These are phyloP conservation scores for Eimeria acervulina DNA, from an alignment of 169 alveolate species.

Conservation along the genomic window DNA sequence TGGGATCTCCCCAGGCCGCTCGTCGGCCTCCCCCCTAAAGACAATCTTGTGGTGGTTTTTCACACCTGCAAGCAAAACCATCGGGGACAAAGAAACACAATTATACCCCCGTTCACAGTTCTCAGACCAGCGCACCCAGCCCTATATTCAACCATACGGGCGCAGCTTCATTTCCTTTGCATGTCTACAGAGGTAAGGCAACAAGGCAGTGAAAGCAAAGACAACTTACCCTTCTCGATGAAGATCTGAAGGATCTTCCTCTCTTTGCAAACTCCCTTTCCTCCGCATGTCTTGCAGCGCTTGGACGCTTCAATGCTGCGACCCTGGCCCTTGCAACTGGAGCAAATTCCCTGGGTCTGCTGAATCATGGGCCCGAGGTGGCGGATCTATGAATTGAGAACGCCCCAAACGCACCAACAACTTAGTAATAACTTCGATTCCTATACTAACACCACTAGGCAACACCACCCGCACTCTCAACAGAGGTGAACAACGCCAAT, in stretches of 20 bases:
- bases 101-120: background rate
- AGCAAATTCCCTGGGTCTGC: slow-evolving; percentile 93
- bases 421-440: no score
- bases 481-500: no score
- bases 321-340: slow-evolving; percentile 94
- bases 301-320: slow-evolving; percentile 92
- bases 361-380: slow-evolving; percentile 88
- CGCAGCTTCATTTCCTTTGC: background rate
- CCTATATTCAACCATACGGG: background rate
- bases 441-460: background rate
- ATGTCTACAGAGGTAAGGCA: background rate
- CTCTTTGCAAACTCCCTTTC: slow-evolving; percentile 93
- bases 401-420: background rate
- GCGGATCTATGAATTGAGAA: slow-evolving; percentile 61
- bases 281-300: slow-evolving; percentile 93
- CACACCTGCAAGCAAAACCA: slow-evolving; percentile 31
- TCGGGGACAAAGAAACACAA: background rate
- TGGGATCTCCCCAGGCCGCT: slow-evolving; percentile 96
- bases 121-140: background rate
- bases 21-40: slow-evolving; percentile 98
- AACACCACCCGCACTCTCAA: background rate
- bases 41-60: slow-evolving; percentile 96
- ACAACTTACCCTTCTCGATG: slow-evolving; percentile 96
- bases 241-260: slow-evolving; percentile 96
- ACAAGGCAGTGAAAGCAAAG: background rate